These are phyloP conservation scores for Cyberlindnera nakhonratchasimensis DNA, from an alignment of 805 yeast genomes.

Conservation along the genomic window DNA sequence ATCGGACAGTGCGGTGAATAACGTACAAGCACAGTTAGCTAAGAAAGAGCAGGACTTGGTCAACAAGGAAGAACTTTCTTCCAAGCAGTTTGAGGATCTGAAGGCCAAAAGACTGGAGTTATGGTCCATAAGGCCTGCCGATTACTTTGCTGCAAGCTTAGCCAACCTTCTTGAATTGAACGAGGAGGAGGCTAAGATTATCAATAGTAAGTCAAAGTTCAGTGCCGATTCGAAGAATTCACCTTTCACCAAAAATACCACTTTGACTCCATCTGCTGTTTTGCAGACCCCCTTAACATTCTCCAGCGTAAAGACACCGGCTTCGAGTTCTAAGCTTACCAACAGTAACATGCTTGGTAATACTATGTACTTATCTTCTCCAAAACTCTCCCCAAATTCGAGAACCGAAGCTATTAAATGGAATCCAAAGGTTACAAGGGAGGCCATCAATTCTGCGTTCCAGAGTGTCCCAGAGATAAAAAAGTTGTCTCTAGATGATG, in stretches of 20 bases:
- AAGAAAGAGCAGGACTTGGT: constrained; percentile 27
- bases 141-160: constrained; percentile 26
- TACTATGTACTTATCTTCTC: constrained; percentile 23
- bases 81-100: constrained; percentile 20
- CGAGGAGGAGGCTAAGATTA: constrained; percentile 27
- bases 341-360: constrained; percentile 7
- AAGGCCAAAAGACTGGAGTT: constrained; percentile 24
- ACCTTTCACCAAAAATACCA: constrained; percentile 21
- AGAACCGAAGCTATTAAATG: constrained; percentile 19
- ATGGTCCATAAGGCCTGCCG: constrained; percentile 20
- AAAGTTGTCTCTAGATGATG: constrained; percentile 18
- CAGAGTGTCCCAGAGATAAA: constrained; percentile 20
- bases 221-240: constrained; percentile 15
- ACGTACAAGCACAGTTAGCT: constrained; percentile 17
- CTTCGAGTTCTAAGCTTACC: constrained; percentile 18
- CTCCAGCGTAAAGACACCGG: constrained; percentile 28
- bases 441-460: constrained; percentile 25
- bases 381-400: constrained; percentile 24
- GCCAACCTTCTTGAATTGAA: constrained; percentile 26
- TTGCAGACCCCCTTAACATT: constrained; percentile 30
- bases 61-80: constrained; percentile 18
- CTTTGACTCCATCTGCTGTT: constrained; percentile 28
- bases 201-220: constrained; percentile 19
- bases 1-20: constrained; percentile 8
- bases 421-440: constrained; percentile 22